phyloP scores from a whole-genome alignment of 805 yeast genomes.

The Hanseniaspora hatyaiensis region DNA sequence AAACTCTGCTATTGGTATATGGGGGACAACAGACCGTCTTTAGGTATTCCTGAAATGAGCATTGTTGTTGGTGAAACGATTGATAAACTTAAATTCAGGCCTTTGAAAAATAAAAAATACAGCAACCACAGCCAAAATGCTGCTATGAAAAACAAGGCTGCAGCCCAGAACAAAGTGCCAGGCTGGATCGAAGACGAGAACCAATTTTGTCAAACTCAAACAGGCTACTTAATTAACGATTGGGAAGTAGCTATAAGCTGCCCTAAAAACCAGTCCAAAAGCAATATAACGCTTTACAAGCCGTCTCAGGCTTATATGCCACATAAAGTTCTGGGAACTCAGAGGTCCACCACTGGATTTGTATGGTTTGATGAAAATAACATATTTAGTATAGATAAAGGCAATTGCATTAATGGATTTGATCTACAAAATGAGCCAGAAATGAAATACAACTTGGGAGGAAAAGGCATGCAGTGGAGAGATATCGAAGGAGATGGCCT shows the following conservation, averaged over 20 bases:
- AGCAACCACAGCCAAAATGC: background rate
- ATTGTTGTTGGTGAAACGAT: conserved; percentile 70
- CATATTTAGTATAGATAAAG: conserved; percentile 29
- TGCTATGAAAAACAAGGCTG: no score
- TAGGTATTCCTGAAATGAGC: conserved; percentile 50
- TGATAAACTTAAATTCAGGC: conserved; percentile 37
- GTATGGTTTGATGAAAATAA: conserved; percentile 30
- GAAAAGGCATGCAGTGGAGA: conserved; percentile 27
- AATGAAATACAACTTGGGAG: conserved; percentile 25
- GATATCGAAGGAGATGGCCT: conserved; percentile 31
- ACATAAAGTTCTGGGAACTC: conserved; percentile 31
- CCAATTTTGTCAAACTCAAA: background rate
- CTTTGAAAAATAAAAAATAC: conserved; percentile 15
- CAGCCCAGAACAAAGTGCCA: no score
- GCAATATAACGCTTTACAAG: conserved; percentile 57
- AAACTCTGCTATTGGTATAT: conserved; percentile 29
- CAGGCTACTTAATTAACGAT: background rate
- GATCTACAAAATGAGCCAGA: conserved; percentile 27
- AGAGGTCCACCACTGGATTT: conserved; percentile 26
- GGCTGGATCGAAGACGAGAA: no score
- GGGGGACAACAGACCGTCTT: conserved; percentile 21
- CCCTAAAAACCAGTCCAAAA: conserved; percentile 45
- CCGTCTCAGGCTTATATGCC: conserved; percentile 66
- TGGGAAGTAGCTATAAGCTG: conserved; percentile 48
- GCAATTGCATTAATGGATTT: conserved; percentile 28